phyloP scores from a whole-genome alignment of 768 basidiomycete genomes.

The Boletus rufocinnamomeus region DNA sequence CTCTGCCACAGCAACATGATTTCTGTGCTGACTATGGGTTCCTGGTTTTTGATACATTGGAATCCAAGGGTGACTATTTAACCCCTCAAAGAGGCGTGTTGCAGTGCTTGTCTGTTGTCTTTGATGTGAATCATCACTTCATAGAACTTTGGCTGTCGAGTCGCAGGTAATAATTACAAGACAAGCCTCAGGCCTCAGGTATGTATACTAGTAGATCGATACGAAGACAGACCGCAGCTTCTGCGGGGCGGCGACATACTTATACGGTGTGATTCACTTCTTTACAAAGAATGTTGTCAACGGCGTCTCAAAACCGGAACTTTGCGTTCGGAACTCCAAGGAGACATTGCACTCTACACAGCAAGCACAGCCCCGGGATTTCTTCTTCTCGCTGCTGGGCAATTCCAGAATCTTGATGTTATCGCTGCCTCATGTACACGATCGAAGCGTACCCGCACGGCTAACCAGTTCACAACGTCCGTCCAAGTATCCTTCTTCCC shows the following conservation, averaged over 20 bases:
- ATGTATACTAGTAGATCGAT: not conserved
- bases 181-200: not conserved
- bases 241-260: not conserved
- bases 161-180: not conserved
- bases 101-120: not conserved
- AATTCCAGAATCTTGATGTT: conserved; percentile 10
- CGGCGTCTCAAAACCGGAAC: conserved; percentile 1
- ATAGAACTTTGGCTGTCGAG: not conserved
- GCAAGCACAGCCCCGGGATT: conserved; percentile 4
- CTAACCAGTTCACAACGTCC: conserved; percentile 1
- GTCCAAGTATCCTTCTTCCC: conserved; percentile 4
- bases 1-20: not conserved
- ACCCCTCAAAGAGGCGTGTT: not conserved
- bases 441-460: conserved; percentile 10
- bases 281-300: not conserved
- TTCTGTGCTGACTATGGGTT: too few species aligned
- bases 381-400: conserved; percentile 3
- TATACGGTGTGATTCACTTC: not conserved
- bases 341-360: conserved; percentile 3
- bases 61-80: too few species aligned
- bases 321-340: not conserved
- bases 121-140: not conserved
- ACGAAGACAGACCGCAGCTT: too few species aligned
- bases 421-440: conserved; percentile 18
- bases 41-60: not conserved